Evolutionary conservation across 768 basidiomycete species (phyloP), one percentile per base, ranked within the genome.

Genomic region (Suillus occidentalis): DNA sequence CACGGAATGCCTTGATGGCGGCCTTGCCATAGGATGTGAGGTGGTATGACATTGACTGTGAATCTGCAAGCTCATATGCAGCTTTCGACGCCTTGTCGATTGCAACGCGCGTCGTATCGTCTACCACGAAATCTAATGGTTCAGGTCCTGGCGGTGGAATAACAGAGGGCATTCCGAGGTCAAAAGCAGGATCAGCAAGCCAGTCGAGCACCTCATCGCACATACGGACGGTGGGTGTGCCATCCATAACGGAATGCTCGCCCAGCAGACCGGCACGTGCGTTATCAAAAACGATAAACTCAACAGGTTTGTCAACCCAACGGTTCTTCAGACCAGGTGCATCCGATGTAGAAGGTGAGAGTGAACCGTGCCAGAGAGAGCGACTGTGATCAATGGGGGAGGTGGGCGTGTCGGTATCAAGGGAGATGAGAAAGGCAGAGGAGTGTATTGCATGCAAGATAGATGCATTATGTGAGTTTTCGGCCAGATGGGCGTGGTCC

Each of bases 181-280:
- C 89, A 66, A 92, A 94, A n/a, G 77, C 67, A 22, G 84, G 84
- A 67, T 83, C 75, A 25, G 85, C 81, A 34, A 94, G 76, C 72
- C 81, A 82, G 64, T 82, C 82, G 67, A 94, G 81, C 43, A 93
- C 79, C 22, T 87, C 83, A 71, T 94, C 89, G 69, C 87, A 89
- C 69, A 93, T 73, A 28, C 92, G 84, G 31, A 85, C 87, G 18
- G 87, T 90, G 5, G 93, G 93, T 16, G 93, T 94, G 42, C 93
- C 93, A 70, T 95, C 93, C 93, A 95, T 95, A 65, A 92, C 82
- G 20, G 91, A 92, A 74, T 95, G 96, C 75, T 98, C 96, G 55
- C 96, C 96, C 85, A 97, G 91, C 70, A 97, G 77, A 6, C 95
- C 96, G 1, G 93, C 90, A 58, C 85, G 81, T 14, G 82, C 86